Evolutionary conservation across 2,329 filamentous ascomycete species (phyloP).

Genomic region (Neonectria hederae): DNA sequence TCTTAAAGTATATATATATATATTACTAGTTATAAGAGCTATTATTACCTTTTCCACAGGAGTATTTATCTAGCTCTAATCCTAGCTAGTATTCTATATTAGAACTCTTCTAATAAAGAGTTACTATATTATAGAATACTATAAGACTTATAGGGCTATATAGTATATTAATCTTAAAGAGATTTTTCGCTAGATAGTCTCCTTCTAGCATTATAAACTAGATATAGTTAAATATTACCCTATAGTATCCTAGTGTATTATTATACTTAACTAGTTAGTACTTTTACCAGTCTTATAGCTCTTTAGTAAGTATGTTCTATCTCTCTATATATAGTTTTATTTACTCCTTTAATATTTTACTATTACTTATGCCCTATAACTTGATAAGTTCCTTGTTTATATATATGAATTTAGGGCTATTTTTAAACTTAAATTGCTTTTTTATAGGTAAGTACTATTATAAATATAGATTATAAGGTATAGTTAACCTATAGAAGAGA

Average conservation of each 20-base stretch:
- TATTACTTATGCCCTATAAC: neutral
- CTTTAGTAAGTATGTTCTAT: neutral
- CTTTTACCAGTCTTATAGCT: conserved; percentile 1
- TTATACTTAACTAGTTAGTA: neutral
- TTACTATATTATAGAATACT: neutral
- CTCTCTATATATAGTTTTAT: neutral
- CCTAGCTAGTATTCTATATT: neutral
- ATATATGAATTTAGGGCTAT: neutral
- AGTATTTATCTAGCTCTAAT: neutral
- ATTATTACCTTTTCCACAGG: neutral
- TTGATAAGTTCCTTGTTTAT: neutral
- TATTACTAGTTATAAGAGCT: neutral
- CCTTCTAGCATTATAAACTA: neutral
- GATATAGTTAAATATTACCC: neutral
- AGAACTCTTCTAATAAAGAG: neutral
- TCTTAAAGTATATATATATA: neutral
- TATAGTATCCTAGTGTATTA: neutral
- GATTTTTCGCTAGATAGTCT: neutral
- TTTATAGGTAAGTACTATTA: neutral
- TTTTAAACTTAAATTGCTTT: neutral
- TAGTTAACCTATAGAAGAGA: conserved; percentile 1
- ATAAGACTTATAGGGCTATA: neutral
- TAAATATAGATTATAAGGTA: neutral
- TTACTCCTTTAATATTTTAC: neutral
- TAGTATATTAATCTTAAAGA: neutral